Evolutionary conservation across 2,329 filamentous ascomycete species (phyloP), one percentile per base, ranked within the genome.

Genomic region (Metarhizium brunneum): DNA sequence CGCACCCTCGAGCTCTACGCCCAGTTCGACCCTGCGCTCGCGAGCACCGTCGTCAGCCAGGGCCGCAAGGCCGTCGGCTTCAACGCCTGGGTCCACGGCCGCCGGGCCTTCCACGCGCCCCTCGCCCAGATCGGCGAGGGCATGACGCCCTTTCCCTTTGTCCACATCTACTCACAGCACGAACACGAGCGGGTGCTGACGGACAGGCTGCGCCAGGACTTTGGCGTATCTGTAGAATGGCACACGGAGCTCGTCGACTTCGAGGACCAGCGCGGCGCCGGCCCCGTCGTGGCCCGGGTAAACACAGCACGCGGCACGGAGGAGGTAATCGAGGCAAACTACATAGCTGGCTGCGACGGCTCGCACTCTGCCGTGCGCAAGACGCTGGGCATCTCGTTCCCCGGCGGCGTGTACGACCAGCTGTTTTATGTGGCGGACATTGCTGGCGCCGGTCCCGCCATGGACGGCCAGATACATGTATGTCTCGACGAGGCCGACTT

Each of bases 181-280:
- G 30, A 52, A 42, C 18, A 83, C 36, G 81, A 86, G 62, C 75
- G 79, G 0, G 80, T 76, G 1, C 80, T 80, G 1, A 62, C 65
- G 52, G 69, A 72, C 60, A 64, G 48, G 50, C 40, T 63, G 56
- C 13, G 56, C 56, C 35, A 38, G 8, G 30, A 18, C 25, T 54
- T 48, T 20, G 53, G 53, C n/a, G 25, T 50, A 18, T 16, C 25
- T 7, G 32, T 54, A n/a, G 53, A 54, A 36, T 25, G 40, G 25
- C 35, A 32, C 7, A 71, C 64, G 45, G 65, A 66, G 53, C 70
- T 57, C 66, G 85, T 63, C 82, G 83, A 0, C 62, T 87, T 2
- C 85, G 83, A 63, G 71, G 82, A 32, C 84, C 69, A 76, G 6
- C 80, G 84, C 53, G 83, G 85, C 59, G 83, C 78, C 0, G 75